Evolutionary conservation across 345 rosid species (phyloP), one percentile per base, ranked within the genome.

Genomic region (Cardamine resedifolia): DNA sequence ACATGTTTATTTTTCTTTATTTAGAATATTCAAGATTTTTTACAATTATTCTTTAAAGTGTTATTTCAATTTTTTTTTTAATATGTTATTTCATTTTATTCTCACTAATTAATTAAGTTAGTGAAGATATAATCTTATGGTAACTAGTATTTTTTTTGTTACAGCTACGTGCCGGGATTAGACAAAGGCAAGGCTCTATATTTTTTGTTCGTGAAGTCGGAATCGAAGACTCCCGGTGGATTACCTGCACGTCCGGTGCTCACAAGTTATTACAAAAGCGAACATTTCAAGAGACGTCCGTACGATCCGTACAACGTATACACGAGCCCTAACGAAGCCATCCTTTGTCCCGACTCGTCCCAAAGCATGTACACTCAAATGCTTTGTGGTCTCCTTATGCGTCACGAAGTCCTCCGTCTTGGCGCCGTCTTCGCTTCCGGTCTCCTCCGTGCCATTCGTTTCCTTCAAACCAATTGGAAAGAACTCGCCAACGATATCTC

Each of bases 401-500:
- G 85, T 39, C 75, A 84, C 19, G 82, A 86, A 30, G 97, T 93
- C 31, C 86, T 87, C n/a, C 92, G 97, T 0, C 87, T 93, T 0
- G 98, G 98, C 0, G 97, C 98, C 0, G 87, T 93, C 9, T 93
- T 90, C 27, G 97, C 98, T 49, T 93, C 98, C 0, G 96, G 98
- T 60, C 87, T 90, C 12, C 85, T 93, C 53, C 78, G 90, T 18
- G 94, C 98, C 76, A 87, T 93, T 45, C 66, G 77, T 5, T 93
- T 93, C 84, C 90, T 93, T 41, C 89, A 89, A 67, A 41, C 79
- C 31, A 81, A 89, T 69, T 93, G 97, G 96, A 47, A 72, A 44
- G 79, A 79, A 30, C 84, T 93, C 1, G 89, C 73, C 19, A 9
- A 50, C 0, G 94, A 93, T 66, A 87, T 93, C 64, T 18, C 72